Conservation (phyloP, 2,329 filamentous ascomycete species). For the Ilyonectria sp. region DNA sequence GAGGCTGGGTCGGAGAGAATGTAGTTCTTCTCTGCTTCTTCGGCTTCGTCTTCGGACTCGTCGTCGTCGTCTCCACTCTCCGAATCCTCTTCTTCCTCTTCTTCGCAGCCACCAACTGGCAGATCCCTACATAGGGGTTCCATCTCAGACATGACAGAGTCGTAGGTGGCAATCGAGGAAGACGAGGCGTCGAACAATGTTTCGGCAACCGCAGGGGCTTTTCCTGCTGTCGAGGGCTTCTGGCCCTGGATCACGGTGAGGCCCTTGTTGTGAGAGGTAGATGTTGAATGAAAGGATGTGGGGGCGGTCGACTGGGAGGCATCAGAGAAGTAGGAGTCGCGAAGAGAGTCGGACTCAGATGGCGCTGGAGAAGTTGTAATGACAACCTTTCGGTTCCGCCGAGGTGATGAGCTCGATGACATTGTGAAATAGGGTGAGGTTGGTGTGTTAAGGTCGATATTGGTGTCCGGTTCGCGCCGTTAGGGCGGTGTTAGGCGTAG, state of each 20-base stretch:
- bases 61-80: constrained; percentile 50
- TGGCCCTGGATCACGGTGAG: constrained; percentile 28
- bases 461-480: constrained; percentile 22
- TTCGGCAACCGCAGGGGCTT: constrained; percentile 30
- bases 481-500: constrained; percentile 23
- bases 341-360: constrained; percentile 46
- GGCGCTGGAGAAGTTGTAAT: constrained; percentile 45
- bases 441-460: constrained; percentile 14
- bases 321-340: constrained; percentile 49
- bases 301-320: constrained; percentile 48
- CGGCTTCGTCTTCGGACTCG: constrained; percentile 46
- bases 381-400: constrained; percentile 46
- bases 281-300: constrained; percentile 46
- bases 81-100: constrained; percentile 40
- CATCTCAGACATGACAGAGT: constrained; percentile 72
- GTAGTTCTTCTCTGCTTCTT: constrained; percentile 46
- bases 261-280: constrained; percentile 43
- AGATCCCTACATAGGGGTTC: constrained; percentile 44
- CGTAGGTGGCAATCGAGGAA: constrained; percentile 84
- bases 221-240: constrained; percentile 31
- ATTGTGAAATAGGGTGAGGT: constrained; percentile 32
- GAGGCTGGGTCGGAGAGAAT: constrained; percentile 47
- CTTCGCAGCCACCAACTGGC: constrained; percentile 41
- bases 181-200: constrained; percentile 44
- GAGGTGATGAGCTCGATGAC: constrained; percentile 39